These are phyloP conservation scores for Hevea brasiliensis DNA, from an alignment of 345 rosid species.

Conservation along the genomic window DNA sequence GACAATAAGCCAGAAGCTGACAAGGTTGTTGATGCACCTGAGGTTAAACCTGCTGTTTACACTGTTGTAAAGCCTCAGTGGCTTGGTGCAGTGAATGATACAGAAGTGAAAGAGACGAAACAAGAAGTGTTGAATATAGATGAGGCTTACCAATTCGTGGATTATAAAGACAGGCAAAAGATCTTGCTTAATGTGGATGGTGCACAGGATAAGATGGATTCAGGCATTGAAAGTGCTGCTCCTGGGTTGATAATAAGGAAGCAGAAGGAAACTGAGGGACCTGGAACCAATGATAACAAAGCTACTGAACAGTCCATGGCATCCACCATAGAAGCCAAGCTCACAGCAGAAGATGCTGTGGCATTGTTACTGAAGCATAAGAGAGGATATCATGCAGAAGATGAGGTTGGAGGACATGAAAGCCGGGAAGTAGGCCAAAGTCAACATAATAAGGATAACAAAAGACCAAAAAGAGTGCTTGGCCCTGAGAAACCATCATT, in stretches of 20 bases:
- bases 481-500: conserved; percentile 85
- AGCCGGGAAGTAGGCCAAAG: conserved; percentile 32
- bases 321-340: conserved; percentile 49
- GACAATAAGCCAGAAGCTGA: conserved; percentile 40
- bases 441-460: conserved; percentile 39
- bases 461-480: conserved; percentile 55
- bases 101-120: conserved; percentile 39
- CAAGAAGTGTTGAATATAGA: conserved; percentile 34
- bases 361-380: conserved; percentile 83
- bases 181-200: conserved; percentile 32
- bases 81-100: conserved; percentile 82
- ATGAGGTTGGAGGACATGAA: conserved; percentile 33
- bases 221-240: conserved; percentile 48
- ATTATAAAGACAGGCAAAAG: conserved; percentile 76
- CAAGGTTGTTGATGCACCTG: conserved; percentile 37
- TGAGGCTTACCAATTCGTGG: conserved; percentile 70
- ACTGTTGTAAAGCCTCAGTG: conserved; percentile 75
- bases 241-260: conserved; percentile 88
- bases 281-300: conserved; percentile 35
- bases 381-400: conserved; percentile 58
- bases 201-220: conserved; percentile 18
- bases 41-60: conserved; percentile 45
- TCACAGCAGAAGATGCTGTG: conserved; percentile 73
- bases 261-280: conserved; percentile 49
- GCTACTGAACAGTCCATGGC: conserved; percentile 30